Percentiles rank a stretch among this genome's conserved stretches.
These are phyloP conservation scores for Mycena floridula DNA, from an alignment of 768 basidiomycete genomes.

Conservation along the genomic window DNA sequence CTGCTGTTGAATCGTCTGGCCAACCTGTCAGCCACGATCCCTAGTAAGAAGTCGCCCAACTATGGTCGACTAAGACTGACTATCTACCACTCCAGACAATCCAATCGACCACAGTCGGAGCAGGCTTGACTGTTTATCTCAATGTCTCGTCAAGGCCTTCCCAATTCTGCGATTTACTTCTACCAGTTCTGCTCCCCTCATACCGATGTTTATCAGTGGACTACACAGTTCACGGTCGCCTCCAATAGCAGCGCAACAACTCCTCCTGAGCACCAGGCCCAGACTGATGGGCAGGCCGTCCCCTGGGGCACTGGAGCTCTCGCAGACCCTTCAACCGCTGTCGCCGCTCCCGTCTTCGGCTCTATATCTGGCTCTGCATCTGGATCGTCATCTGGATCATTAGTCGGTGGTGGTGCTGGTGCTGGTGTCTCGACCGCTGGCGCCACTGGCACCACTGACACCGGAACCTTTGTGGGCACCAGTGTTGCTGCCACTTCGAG, in stretches of 20 bases:
- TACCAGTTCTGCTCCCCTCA: slow-evolving; percentile 63
- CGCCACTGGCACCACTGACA: slow-evolving; percentile 4
- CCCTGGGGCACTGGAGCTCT: slow-evolving; percentile 66
- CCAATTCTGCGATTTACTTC: slow-evolving; percentile 70
- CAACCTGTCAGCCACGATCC: too few relatives aligned
- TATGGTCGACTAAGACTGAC: too few relatives aligned
- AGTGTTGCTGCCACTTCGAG: slow-evolving; percentile 1
- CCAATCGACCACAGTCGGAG: too few relatives aligned
- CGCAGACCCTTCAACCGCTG: slow-evolving; percentile 33
- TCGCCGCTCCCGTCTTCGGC: slow-evolving; percentile 22
- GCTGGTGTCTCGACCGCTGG: neutral
- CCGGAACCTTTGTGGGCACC: too few relatives aligned
- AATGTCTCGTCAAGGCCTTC: too few relatives aligned
- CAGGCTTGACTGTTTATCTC: too few relatives aligned
- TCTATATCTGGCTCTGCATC: neutral
- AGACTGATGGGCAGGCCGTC: slow-evolving; percentile 45
- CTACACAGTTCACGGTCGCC: slow-evolving; percentile 72
- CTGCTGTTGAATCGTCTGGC: too few relatives aligned
- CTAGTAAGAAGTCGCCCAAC: too few relatives aligned
- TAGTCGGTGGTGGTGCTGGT: too few relatives aligned
- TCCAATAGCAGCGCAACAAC: slow-evolving; percentile 37
- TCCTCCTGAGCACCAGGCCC: slow-evolving; percentile 46
- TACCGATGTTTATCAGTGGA: slow-evolving; percentile 49
- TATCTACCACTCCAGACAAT: too few relatives aligned
- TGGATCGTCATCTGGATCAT: too few relatives aligned